Conservation (phyloP, 805 yeast genomes). For the Yarrowia phangngaensis region DNA sequence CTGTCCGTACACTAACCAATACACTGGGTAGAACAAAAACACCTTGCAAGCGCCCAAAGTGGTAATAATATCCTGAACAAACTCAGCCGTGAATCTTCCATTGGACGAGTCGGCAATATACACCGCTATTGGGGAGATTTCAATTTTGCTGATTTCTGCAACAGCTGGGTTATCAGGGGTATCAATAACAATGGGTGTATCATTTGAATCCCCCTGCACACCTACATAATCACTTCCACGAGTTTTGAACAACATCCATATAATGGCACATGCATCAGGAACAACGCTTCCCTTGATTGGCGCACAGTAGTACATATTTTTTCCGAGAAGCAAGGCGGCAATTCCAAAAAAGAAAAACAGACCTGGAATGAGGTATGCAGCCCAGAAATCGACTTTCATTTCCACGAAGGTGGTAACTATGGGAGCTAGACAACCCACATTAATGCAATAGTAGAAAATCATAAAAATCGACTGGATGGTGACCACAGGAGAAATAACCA, state of each 20-base stretch:
- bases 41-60: conserved; percentile 69
- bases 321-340: conserved; percentile 50
- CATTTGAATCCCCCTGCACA: neutral
- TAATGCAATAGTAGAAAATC: conserved; percentile 72
- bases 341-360: conserved; percentile 63
- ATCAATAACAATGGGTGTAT: conserved; percentile 38
- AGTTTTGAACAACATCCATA: conserved; percentile 46
- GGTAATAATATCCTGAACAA: conserved; percentile 68
- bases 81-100: conserved; percentile 58
- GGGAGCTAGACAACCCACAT: conserved; percentile 68
- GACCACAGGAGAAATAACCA: conserved; percentile 63
- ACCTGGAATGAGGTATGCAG: conserved; percentile 69
- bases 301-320: conserved; percentile 51
- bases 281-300: conserved; percentile 62
- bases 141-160: no score
- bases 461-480: conserved; percentile 71
- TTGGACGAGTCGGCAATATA: conserved; percentile 37
- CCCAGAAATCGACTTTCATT: conserved; percentile 53
- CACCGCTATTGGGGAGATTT: neutral
- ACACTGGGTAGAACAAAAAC: conserved; percentile 64
- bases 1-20: conserved; percentile 71
- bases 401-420: conserved; percentile 75
- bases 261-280: conserved; percentile 49
- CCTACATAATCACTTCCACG: conserved; percentile 35
- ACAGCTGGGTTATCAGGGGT: conserved; percentile 57